Evolutionary conservation across 1,284 basidiomycete genomes (phyloP).

Genomic region (Cutaneotrichosporon spelunceum): DNA sequence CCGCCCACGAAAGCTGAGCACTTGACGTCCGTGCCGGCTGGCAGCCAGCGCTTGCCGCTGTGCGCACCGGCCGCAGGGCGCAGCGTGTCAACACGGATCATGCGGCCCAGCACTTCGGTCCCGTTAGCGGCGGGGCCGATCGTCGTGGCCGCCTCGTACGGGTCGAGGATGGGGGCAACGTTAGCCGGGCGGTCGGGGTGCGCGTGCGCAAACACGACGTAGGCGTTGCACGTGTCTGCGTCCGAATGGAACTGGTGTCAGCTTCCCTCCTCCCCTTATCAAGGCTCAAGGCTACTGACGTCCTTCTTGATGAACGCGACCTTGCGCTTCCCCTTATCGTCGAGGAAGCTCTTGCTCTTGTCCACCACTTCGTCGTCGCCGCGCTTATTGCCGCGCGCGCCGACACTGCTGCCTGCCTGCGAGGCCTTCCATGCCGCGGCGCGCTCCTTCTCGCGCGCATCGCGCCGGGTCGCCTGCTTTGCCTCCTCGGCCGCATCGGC

Average conservation of each 20-base stretch:
- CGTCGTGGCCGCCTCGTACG: constrained; percentile 66
- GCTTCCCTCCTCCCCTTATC: not conserved
- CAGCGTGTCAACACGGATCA: constrained; percentile 69
- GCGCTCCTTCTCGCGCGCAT: constrained; percentile 51
- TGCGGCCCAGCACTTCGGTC: constrained; percentile 68
- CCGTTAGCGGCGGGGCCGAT: constrained; percentile 67
- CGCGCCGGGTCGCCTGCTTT: constrained; percentile 20
- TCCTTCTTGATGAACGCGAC: constrained; percentile 92
- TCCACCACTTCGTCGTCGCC: constrained; percentile 45
- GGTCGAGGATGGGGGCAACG: constrained; percentile 65
- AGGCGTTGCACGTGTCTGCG: constrained; percentile 72
- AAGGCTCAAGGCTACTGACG: constrained; percentile 36
- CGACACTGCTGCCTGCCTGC: constrained; percentile 41
- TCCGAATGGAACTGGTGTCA: constrained; percentile 61
- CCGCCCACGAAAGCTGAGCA: constrained; percentile 86
- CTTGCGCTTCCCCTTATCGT: constrained; percentile 82
- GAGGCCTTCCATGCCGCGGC: constrained; percentile 62
- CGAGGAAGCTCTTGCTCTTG: constrained; percentile 59
- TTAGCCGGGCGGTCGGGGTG: constrained; percentile 56
- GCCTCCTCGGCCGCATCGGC: constrained; percentile 27
- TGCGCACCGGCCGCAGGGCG: constrained; percentile 49
- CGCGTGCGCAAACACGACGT: constrained; percentile 78
- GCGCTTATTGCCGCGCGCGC: constrained; percentile 55
- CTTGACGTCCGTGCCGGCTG: constrained; percentile 64
- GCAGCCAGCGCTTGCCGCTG: constrained; percentile 42